Conservation (phyloP, 2,329 filamentous ascomycete species). For the Diatrype stigma region DNA sequence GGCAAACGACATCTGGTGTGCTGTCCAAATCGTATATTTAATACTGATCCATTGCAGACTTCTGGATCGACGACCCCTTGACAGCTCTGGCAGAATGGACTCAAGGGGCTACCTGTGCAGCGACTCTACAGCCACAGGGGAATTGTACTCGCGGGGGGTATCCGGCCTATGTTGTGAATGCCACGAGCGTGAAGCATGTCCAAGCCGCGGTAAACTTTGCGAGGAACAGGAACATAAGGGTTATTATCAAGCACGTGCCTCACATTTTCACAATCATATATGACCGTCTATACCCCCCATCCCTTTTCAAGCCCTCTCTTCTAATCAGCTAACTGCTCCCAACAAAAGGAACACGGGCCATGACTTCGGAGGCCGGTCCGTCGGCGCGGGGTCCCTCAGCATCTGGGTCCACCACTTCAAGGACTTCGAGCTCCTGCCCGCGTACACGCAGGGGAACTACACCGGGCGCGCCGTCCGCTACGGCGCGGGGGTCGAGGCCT, state of each 20-base stretch:
- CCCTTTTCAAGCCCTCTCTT: background rate
- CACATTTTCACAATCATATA: no score
- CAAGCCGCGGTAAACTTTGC: slow-evolving; percentile 32
- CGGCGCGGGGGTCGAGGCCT: slow-evolving; percentile 33
- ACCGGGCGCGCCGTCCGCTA: slow-evolving; percentile 32
- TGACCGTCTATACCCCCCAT: no score
- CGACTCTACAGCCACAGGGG: slow-evolving; percentile 16
- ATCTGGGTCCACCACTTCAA: slow-evolving; percentile 48
- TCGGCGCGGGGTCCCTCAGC: slow-evolving; percentile 40
- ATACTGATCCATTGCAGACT: slow-evolving; percentile 3
- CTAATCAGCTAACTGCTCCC: background rate
- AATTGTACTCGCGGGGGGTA: slow-evolving; percentile 32
- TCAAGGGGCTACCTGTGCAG: slow-evolving; percentile 29
- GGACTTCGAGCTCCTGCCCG: slow-evolving; percentile 31
- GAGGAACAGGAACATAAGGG: slow-evolving; percentile 29
- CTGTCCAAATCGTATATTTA: background rate
- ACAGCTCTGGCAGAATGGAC: slow-evolving; percentile 26
- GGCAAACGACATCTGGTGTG: background rate
- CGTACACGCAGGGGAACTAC: slow-evolving; percentile 27
- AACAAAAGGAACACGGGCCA: slow-evolving; percentile 40
- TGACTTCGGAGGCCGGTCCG: slow-evolving; percentile 42
- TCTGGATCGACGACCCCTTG: slow-evolving; percentile 31
- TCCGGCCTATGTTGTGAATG: slow-evolving; percentile 33
- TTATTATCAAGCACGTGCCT: slow-evolving; percentile 32
- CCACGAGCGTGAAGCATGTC: slow-evolving; percentile 30